Base-by-base conservation (phyloP, 106 monocot species). In the Dendrobium nobile region DNA sequence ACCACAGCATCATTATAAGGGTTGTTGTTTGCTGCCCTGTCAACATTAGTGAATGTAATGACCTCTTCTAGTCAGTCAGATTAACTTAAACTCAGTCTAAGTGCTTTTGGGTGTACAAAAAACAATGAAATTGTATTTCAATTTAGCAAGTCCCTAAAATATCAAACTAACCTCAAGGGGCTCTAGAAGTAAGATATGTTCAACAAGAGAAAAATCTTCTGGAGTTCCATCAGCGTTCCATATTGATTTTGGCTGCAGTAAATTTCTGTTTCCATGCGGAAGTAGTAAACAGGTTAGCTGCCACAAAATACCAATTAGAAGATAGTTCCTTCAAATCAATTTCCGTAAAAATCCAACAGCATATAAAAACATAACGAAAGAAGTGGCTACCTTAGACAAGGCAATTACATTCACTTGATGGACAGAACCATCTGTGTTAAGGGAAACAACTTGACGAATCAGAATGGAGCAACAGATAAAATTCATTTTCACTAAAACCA, bases 201-300 rank as follows among this genome's bases (percentile, higher is more conserved):
- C 94, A 76, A 97, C 87, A n/a, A 92, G 40, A 10, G 92, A 90
- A 37, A 82, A 86, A 54, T 82, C 79, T 67, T 87, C 82, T 77
- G 86, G 82, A 79, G 83, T 84, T 80, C 86, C 92, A 74, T 92
- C 94, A 42, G 94, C 92, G 92, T 92, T 92, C 97, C 97, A 97
- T 47, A 97, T 97, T 42, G 92, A 94, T 80, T 87, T 94, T 64
- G 97, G 90, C 80, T 90, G 89, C 80, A 97, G 77, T 77, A 94
- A 84, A 67, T 85, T 75, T 68, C 70, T 86, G 67, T 92, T 78
- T 78, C 72, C 81, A 88, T 91, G 82, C 59, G 77, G 84, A 80
- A 97, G 85, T 37, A 94, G 85, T 43, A 97, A 82, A 85, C 96
- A 97, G 28, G 90, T 94, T 28, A 94, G 67, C 96, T 97, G 96